Conservation (phyloP, 148 eudicot genomes). For the Pouteria glomerata region DNA sequence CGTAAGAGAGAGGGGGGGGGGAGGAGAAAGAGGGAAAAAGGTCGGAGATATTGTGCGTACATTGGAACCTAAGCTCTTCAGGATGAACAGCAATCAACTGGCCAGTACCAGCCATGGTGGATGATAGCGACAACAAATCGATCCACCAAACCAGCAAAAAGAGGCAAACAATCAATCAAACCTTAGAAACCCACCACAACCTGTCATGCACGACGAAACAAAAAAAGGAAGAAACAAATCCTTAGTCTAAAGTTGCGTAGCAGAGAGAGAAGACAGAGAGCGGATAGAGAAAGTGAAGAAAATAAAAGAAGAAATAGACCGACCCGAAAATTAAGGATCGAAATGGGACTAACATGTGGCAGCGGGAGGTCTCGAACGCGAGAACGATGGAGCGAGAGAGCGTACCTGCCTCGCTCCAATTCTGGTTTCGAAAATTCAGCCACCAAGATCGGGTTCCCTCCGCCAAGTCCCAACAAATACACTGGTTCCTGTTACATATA, state of each 20-base stretch:
- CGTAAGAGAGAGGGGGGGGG: background rate
- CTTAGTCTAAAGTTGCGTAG: background rate
- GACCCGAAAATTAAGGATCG: constrained; percentile 12
- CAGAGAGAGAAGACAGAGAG: background rate
- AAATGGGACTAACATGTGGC: constrained; percentile 16
- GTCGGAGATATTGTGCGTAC: constrained; percentile 42
- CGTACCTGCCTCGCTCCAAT: background rate
- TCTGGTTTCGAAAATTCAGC: constrained; percentile 1
- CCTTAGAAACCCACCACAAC: background rate
- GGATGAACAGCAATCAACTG: constrained; percentile 63
- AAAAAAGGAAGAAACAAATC: background rate
- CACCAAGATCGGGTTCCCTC: constrained; percentile 1
- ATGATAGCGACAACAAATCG: constrained; percentile 12
- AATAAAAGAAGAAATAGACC: constrained; percentile 2
- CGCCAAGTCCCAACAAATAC: too few species aligned
- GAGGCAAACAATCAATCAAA: background rate
- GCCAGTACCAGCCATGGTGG: constrained; percentile 31
- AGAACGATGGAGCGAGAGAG: background rate
- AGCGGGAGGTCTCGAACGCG: background rate
- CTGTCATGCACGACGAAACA: constrained; percentile 6
- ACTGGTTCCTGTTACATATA: too few species aligned
- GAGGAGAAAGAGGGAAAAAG: background rate
- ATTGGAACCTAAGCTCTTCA: constrained; percentile 65
- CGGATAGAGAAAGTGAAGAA: constrained; percentile 5
- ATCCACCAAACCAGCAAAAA: background rate